These are phyloP conservation scores for Oryza meridionalis DNA, from an alignment of 176 grass and related monocot genomes.

Conservation along the genomic window DNA sequence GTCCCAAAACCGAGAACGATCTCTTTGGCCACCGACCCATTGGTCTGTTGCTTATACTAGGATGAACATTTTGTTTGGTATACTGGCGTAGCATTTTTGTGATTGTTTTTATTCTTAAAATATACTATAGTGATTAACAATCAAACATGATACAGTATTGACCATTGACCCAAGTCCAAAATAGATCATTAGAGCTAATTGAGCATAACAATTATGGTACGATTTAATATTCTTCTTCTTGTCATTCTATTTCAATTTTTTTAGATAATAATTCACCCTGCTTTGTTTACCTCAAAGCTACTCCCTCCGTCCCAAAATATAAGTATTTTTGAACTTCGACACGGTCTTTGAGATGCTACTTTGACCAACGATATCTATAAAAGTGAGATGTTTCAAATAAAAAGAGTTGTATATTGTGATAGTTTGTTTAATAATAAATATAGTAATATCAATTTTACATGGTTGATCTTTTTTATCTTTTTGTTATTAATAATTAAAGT, in stretches of 20 bases:
- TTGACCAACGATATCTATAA: too few species aligned
- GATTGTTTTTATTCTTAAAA: background rate
- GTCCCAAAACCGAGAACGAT: slow-evolving; percentile 21
- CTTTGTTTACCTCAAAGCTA: background rate
- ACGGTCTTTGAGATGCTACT: too few species aligned
- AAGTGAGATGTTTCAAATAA: too few species aligned
- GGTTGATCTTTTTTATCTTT: too few species aligned
- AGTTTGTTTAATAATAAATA: too few species aligned
- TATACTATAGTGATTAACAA: background rate
- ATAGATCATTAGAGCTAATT: background rate
- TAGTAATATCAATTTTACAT: too few species aligned
- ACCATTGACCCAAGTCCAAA: background rate
- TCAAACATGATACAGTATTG: background rate
- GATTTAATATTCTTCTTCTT: background rate
- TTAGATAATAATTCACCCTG: background rate
- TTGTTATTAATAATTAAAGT: too few species aligned
- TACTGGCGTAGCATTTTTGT: background rate
- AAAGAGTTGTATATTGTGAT: too few species aligned
- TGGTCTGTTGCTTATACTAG: background rate
- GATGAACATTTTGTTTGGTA: background rate
- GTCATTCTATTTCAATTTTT: background rate
- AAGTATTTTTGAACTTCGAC: too few species aligned
- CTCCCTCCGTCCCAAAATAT: too few species aligned
- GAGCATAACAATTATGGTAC: too few species aligned
- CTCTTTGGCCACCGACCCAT: background rate